phyloP scores from a whole-genome alignment of 306 rosid species.

The Cotoneaster glaucophyllus region DNA sequence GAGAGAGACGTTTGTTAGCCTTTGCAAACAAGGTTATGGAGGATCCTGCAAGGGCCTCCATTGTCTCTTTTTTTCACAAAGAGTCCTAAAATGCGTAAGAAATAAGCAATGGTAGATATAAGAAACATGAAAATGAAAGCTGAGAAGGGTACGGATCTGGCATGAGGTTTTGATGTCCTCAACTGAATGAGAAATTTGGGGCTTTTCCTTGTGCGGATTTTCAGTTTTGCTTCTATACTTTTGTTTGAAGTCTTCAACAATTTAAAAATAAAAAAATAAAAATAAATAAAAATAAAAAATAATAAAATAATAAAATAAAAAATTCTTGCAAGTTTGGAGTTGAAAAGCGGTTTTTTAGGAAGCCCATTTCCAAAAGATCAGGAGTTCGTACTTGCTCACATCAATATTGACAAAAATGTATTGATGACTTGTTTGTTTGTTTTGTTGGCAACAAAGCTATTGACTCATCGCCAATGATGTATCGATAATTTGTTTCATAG shows the following conservation, averaged over 20 bases:
- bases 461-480: neutral
- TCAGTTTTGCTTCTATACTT: neutral
- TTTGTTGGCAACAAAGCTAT: neutral
- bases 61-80: neutral
- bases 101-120: neutral
- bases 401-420: neutral
- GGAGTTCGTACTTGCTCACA: neutral
- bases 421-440: neutral
- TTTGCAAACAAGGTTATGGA: neutral
- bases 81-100: neutral
- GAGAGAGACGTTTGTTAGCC: neutral
- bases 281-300: too few relatives aligned
- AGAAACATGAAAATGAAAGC: neutral
- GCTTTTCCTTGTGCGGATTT: neutral
- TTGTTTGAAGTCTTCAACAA: neutral
- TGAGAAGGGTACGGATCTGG: conserved; percentile 17
- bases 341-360: neutral
- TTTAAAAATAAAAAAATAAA: too few relatives aligned
- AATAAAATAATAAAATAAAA: too few relatives aligned
- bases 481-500: too few relatives aligned
- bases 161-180: neutral
- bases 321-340: too few relatives aligned
- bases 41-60: conserved; percentile 12
- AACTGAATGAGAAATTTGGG: conserved; percentile 6
- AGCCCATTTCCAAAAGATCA: neutral